A percentile compares a stretch with the other conserved stretches of the same genome.
Evolutionary conservation across 73 alveolate species (phyloP).

Genomic region (Effrenium voratum): DNA sequence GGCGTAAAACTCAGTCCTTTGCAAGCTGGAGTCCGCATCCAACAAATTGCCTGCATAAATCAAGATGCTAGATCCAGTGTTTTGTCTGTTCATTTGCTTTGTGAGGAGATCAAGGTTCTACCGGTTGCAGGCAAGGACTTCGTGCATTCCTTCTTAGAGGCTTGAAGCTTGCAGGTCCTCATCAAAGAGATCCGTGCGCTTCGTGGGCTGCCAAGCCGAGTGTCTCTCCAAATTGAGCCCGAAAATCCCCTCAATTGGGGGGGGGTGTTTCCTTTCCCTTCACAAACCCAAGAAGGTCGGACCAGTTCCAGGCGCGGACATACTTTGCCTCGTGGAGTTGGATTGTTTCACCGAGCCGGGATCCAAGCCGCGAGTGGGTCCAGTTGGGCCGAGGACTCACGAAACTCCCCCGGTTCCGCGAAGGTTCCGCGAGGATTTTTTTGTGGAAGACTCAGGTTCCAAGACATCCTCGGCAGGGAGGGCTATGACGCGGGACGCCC

Average conservation of each 20-base stretch:
- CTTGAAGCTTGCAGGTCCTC: not conserved
- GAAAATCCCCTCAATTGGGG: not conserved
- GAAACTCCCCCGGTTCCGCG: not conserved
- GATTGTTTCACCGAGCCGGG: conserved; percentile 57
- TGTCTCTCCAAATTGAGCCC: not conserved
- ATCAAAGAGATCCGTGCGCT: not conserved
- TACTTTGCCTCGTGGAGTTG: conserved; percentile 63
- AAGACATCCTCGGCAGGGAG: conserved; percentile 13
- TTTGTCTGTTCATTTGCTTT: no score
- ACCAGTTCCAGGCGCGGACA: conserved; percentile 24
- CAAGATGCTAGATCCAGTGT: not conserved
- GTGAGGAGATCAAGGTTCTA: conserved; percentile 56
- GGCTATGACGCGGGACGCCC: conserved; percentile 62
- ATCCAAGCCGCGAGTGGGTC: not conserved
- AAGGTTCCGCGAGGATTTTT: no score
- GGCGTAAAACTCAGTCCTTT: not conserved
- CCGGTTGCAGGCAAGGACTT: conserved; percentile 29
- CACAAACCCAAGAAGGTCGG: not conserved
- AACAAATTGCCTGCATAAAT: not conserved
- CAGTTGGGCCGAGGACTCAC: not conserved
- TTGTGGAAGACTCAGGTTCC: conserved; percentile 18
- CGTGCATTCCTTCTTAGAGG: not conserved
- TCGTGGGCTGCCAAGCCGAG: not conserved
- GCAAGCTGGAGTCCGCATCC: not conserved
- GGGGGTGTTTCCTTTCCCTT: not conserved